Evolutionary conservation across 192 early-diverging fungal genomes (phyloP).

Genomic region (Entomortierella chlamydospora): DNA sequence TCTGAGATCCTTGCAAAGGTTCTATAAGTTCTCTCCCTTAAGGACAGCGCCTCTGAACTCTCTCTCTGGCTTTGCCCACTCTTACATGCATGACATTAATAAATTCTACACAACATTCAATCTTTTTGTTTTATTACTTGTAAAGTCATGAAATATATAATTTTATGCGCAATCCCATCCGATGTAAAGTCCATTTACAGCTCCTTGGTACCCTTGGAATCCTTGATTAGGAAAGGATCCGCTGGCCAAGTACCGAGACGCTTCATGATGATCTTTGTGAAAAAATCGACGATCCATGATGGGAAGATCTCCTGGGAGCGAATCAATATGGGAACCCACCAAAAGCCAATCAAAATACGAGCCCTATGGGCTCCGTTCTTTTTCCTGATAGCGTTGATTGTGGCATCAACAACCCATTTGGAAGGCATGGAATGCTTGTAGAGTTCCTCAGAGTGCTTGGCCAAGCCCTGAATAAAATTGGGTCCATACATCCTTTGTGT

Average conservation of each 20-base stretch:
- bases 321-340: slow-evolving; percentile 45
- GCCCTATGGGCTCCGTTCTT: slow-evolving; percentile 30
- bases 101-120: no score
- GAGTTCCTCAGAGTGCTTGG: slow-evolving; percentile 9
- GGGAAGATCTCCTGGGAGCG: slow-evolving; percentile 33
- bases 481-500: slow-evolving; percentile 45
- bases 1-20: slow-evolving; percentile 96
- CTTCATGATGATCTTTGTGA: slow-evolving; percentile 41
- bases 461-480: slow-evolving; percentile 23
- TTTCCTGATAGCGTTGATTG: slow-evolving; percentile 46
- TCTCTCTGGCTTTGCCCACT: no score
- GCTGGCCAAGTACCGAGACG: slow-evolving; percentile 33
- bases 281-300: slow-evolving; percentile 45
- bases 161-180: no score
- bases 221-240: slow-evolving; percentile 46
- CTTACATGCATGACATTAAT: no score
- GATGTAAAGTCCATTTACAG: no score
- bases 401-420: slow-evolving; percentile 49
- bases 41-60: no score
- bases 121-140: no score
- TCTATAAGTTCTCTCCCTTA: no score
- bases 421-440: slow-evolving; percentile 48
- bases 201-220: no score
- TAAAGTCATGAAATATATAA: no score
- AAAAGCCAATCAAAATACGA: slow-evolving; percentile 40